A percentile compares a stretch with the other conserved stretches of the same genome.
These are phyloP conservation scores for Nemania abortiva DNA, from an alignment of 2,329 filamentous ascomycete species.

Conservation along the genomic window DNA sequence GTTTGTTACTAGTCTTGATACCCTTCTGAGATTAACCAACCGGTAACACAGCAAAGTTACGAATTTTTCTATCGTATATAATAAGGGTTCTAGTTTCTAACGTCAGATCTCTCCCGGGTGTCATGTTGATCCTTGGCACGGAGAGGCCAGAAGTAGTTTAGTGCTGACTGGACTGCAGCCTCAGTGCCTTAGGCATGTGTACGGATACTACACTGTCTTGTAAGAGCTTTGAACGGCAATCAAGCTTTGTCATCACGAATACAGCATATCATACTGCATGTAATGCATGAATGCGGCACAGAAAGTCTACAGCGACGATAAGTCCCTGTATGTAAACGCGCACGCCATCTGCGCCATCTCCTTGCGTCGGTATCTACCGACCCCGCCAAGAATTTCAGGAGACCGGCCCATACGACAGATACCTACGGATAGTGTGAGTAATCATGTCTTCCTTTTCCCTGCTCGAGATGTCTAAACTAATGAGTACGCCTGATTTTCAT, in stretches of 20 bases:
- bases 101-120: not conserved
- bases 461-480: not conserved
- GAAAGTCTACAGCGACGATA: not conserved
- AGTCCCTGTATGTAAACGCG: not conserved
- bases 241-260: constrained; percentile 1
- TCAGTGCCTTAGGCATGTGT: not conserved
- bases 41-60: not conserved
- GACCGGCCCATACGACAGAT: not conserved
- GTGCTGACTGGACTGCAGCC: constrained; percentile 5
- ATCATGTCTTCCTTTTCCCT: not conserved
- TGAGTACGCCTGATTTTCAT: not conserved
- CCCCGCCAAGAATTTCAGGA: not conserved
- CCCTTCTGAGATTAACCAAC: not conserved
- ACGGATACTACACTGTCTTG: not conserved
- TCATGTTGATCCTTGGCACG: not conserved
- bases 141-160: not conserved
- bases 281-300: not conserved
- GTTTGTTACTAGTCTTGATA: not conserved
- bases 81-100: not conserved
- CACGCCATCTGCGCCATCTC: not conserved
- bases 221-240: not conserved
- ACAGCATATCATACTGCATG: not conserved
- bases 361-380: not conserved
- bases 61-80: not conserved
- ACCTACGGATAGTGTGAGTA: not conserved